Evolutionary conservation across 331 rosid species (phyloP), one percentile per base, ranked within the genome.

Genomic region (Saraca asoca): DNA sequence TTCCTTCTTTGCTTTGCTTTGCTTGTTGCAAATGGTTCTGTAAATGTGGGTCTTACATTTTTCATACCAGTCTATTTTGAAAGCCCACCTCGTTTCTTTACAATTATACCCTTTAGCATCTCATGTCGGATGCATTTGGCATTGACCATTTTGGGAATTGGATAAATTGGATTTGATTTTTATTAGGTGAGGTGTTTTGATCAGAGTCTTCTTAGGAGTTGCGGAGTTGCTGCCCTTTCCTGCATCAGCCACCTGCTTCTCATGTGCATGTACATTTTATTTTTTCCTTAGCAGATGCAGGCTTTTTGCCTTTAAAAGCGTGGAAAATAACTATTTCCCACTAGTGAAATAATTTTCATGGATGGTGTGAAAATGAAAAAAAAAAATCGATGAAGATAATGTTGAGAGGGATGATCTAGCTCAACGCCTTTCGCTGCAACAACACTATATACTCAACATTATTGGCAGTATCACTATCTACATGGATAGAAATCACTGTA

Each of bases 401-500:
- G n/a, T n/a, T n/a, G n/a, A n/a, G n/a, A n/a, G n/a, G n/a, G n/a
- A n/a, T n/a, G n/a, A n/a, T n/a, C n/a, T n/a, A n/a, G n/a, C n/a
- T n/a, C n/a, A n/a, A n/a, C n/a, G n/a, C n/a, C n/a, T n/a, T n/a
- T n/a, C n/a, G n/a, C n/a, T n/a, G n/a, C n/a, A n/a, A n/a, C n/a
- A n/a, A n/a, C n/a, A n/a, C n/a, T n/a, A n/a, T n/a, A n/a, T n/a
- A n/a, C n/a, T n/a, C n/a, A n/a, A n/a, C n/a, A n/a, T n/a, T n/a
- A n/a, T n/a, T n/a, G n/a, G n/a, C n/a, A n/a, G n/a, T n/a, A n/a
- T n/a, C n/a, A n/a, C n/a, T n/a, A n/a, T n/a, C n/a, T n/a, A n/a
- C n/a, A n/a, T n/a, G n/a, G 95, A 37, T 2, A 53, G 37, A 91
- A 88, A 79, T 91, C 43, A 73, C 31, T 82, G 43, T 93, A 91